phyloP scores from a whole-genome alignment of 1,284 basidiomycete species.

The Tetrapyrgos nigripes region DNA sequence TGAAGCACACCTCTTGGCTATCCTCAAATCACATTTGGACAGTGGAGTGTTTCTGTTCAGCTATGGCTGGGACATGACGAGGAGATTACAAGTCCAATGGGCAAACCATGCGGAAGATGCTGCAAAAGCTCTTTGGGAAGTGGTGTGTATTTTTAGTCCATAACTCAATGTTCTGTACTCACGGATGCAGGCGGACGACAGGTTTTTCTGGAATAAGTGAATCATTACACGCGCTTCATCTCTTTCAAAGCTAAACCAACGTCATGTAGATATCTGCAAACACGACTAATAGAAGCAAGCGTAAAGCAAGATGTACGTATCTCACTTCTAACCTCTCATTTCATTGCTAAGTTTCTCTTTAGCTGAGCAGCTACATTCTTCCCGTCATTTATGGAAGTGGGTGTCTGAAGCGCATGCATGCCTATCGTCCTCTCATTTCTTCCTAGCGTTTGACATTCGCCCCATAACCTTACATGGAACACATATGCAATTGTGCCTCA shows the following conservation, averaged over 20 bases:
- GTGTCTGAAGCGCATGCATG: constrained; percentile 26
- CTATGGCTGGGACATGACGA: constrained; percentile 92
- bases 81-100: constrained; percentile 88
- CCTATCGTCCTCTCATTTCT: constrained; percentile 16
- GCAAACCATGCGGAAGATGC: constrained; percentile 54
- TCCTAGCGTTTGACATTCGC: constrained; percentile 87
- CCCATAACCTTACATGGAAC: constrained; percentile 80
- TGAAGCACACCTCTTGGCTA: constrained; percentile 86
- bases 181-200: constrained; percentile 77
- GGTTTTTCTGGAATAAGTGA: constrained; percentile 98
- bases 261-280: constrained; percentile 67
- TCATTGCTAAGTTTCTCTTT: constrained; percentile 16
- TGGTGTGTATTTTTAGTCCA: constrained; percentile 48
- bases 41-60: constrained; percentile 89
- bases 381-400: constrained; percentile 92
- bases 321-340: background rate
- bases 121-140: constrained; percentile 75
- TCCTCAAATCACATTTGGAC: constrained; percentile 87
- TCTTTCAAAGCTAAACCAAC: constrained; percentile 9
- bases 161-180: constrained; percentile 16
- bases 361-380: constrained; percentile 90
- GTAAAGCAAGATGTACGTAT: constrained; percentile 62
- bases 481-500: constrained; percentile 85
- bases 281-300: constrained; percentile 72
- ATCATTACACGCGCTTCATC: constrained; percentile 31